Evolutionary conservation across 179 eudicot genomes (phyloP), one percentile per base, ranked within the genome.

Genomic region (Gypsophila paniculata): DNA sequence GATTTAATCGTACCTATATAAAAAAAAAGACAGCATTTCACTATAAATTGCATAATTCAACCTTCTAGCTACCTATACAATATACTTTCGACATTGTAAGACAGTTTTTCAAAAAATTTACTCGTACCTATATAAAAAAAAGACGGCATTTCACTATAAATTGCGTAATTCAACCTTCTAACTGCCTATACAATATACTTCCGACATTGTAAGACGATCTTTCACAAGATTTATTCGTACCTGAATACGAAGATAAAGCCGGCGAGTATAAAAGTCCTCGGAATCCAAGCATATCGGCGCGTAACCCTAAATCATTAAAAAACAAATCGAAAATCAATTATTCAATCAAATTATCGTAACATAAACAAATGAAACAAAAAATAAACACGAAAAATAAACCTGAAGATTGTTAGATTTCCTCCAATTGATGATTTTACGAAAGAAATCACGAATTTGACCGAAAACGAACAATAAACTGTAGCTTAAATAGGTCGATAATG

Each of bases 201-300:
- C 4, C 34, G 4, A 29, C 34, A 29, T 29, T 29, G 4, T 1
- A 29, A 29, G 34, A 29, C 34, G 34, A 29, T 29, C 34, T 29
- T 29, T 29, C 34, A 29, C 34, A 29, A 29, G 4, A 29, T 4
- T 29, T 29, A 29, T 4, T 29, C 34, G 34, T 75, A 94, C 99
- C 97, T 91, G 99, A 74, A 94, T 94, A 19, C 97, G 88, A 72
- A 89, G 87, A 78, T 89, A 94, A 38, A 91, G 82, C 18, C 97
- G 88, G 25, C 99, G 88, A 58, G 84, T 87, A 72, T 94, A 94
- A 78, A 94, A 94, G 85, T 94, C 97, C 79, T 94, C 97, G 5
- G 87, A 86, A 44, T 96, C 99, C 79, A 94, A 82, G 74, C 97
- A 88, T 82, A 94, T 91, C 75, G 99, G 97, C 73, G 97, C 88